phyloP scores from a whole-genome alignment of 139 green algal genomes.

The Chlorella ohadii region DNA sequence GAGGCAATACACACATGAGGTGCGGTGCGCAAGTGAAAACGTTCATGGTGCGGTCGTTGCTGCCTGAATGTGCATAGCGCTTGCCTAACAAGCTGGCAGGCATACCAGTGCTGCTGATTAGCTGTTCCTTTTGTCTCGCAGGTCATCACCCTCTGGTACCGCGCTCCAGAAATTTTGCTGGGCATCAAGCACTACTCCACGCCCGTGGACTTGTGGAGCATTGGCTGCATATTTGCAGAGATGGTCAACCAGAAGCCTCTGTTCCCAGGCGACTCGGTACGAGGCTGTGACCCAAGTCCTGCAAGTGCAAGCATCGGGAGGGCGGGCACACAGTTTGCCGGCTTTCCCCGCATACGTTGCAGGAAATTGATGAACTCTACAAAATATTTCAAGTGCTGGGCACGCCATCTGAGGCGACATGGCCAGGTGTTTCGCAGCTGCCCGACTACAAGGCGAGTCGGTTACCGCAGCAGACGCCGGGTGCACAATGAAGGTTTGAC shows the following conservation, averaged over 20 bases:
- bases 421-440: conserved; percentile 62
- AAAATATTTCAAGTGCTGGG: conserved; percentile 77
- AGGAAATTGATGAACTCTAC: conserved; percentile 81
- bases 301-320: background rate
- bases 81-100: too few species aligned
- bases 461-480: too few species aligned
- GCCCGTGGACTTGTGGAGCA: conserved; percentile 97
- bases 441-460: conserved; percentile 81
- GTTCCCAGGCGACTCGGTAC: conserved; percentile 86
- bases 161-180: conserved; percentile 96
- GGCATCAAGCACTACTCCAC: conserved; percentile 94
- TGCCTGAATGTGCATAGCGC: too few species aligned
- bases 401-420: conserved; percentile 63
- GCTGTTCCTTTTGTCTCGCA: conserved; percentile 54
- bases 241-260: conserved; percentile 83
- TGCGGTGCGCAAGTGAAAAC: conserved; percentile 46
- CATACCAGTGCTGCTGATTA: too few species aligned
- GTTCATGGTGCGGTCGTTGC: too few species aligned
- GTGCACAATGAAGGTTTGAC: too few species aligned
- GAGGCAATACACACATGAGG: conserved; percentile 96
- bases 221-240: conserved; percentile 99
- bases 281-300: too few species aligned
- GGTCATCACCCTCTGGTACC: conserved; percentile 99
- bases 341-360: too few species aligned
- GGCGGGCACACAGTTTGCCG: too few species aligned